Evolutionary conservation across 495 filamentous ascomycete species (phyloP), one percentile per base, ranked within the genome.

Genomic region (Penicillium flavigenum): DNA sequence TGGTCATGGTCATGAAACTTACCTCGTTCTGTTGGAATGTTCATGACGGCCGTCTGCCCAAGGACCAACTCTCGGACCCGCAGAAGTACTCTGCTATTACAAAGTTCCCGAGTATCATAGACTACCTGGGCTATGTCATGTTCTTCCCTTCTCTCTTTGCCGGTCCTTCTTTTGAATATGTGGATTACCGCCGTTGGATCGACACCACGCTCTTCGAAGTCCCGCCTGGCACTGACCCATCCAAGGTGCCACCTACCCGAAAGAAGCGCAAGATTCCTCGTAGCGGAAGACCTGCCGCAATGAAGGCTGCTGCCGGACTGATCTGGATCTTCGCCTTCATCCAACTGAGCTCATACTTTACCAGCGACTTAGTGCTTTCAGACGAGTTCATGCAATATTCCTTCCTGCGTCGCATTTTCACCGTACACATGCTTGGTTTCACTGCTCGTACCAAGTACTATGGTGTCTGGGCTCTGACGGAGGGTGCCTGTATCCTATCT

Each of bases 1-100:
- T 98, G 94, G 94, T 98, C 12, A 70, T 98, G 59, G 86, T 96
- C 52, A 98, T 98, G 92, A 98, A 98, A 75, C 88, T 98, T n/a
- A 88, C 84, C 10, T 85, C 92, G 24, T 98, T 98, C 69, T 96
- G 91, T 77, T 98, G 94, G 94, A 96, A 96, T 67, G 86, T 98
- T 20, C 88, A 91, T 61, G 94, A 98, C 73, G 94, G 95, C 27
- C 83, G 83, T 51, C 75, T 93, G 32, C 86, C 91, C 11, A 83
- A 89, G 27, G 80, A 86, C 29, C 86, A 91, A 53, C 83, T 98
- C 24, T 88, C 88, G 4, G 92, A 93, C 58, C 82, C 88, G 55
- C 94, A 98, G 67, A 90, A 88, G 66, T 90, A 93, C 63, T 84
- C 89, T 46, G 87, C 88, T 24, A 81, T 98, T 36, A 75, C 71